Evolutionary conservation across 2,329 filamentous ascomycete genomes (phyloP).

Genomic region (Exophiala viscosa): DNA sequence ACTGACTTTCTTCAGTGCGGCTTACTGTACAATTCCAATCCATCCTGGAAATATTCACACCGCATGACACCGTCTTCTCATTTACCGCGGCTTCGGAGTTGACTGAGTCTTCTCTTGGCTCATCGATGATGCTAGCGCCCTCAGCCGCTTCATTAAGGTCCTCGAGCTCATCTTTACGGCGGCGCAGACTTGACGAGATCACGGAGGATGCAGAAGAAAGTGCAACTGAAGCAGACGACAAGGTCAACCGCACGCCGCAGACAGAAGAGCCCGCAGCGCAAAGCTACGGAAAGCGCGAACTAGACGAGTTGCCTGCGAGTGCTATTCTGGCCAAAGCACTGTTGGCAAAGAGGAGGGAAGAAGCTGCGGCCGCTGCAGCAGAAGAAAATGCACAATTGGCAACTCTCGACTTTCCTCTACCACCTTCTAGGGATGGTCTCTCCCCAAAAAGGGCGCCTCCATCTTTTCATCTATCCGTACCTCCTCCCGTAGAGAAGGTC

Average conservation of each 20-base stretch:
- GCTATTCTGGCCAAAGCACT: conserved; percentile 28
- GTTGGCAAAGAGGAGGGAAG: conserved; percentile 27
- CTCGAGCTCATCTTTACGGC: conserved; percentile 73
- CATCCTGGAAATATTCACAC: conserved; percentile 66
- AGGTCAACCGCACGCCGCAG: conserved; percentile 57
- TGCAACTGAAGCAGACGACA: conserved; percentile 31
- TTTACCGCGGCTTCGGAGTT: conserved; percentile 73
- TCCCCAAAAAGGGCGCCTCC: background rate
- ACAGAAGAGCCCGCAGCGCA: conserved; percentile 28
- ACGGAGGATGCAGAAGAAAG: conserved; percentile 67
- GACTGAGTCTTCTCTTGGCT: conserved; percentile 80
- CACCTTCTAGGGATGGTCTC: conserved; percentile 11
- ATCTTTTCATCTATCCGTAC: conserved; percentile 5
- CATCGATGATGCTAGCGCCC: conserved; percentile 84
- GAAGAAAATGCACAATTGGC: background rate
- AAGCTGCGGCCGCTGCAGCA: conserved; percentile 10
- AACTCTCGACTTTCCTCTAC: background rate
- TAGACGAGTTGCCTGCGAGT: conserved; percentile 28
- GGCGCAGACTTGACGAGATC: conserved; percentile 81
- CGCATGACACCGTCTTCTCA: conserved; percentile 79
- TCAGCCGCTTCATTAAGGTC: conserved; percentile 82
- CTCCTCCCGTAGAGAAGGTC: conserved; percentile 12
- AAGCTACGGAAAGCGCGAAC: conserved; percentile 26
- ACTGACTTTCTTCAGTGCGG: conserved; percentile 58
- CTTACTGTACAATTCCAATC: conserved; percentile 67